Base-by-base conservation (phyloP, 2,329 filamentous ascomycete genomes). In the Arthroderma sp. region DNA sequence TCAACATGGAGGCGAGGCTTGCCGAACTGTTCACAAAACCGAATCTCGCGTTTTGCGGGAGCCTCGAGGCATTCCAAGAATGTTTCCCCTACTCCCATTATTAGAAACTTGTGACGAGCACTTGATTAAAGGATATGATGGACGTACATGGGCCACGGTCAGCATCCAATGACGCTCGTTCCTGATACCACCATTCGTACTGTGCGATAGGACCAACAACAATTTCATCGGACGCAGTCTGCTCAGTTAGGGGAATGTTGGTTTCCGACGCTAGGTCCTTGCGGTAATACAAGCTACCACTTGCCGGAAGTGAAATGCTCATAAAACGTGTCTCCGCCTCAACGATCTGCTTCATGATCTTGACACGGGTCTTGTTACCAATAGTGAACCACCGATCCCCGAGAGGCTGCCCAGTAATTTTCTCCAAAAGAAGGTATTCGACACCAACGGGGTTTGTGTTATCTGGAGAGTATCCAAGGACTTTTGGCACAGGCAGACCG, bases 401-500 rank as follows among this genome's bases (percentile, higher is more conserved):
- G 3, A 61, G 49, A 15, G 59, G 56, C 21, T 62, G 57, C 7
- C 66, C 65, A 31, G 58, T 13, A 11, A 63, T 57, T 58, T 65
- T 55, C 44, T 63, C 59, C 64, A 67, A 57, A n/a, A 67, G 59
- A 6, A 67, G 65, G 53, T 67, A 66, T 38, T 68, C 66, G 0
- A 58, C 58, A 21, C 66, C 65, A 49, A 65, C 63, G 8, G 60
- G 11, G 49, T 66, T 67, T 8, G 63, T 57, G 4, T 39, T 35
- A 28, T 60, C 60, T 8, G 63, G 61, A 33, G 61, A 66, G 54
- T 60, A 67, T 1, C 58, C 62, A 59, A 64, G 63, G 2, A 68
- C 56, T 41, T 63, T 58, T 4, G 71, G 72, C 17, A 73, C 68
- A n/a, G 71, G 70, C 55, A 74, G 61, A 9, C 63, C 63, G 39